Evolutionary conservation across 2,329 filamentous ascomycete genomes (phyloP), one percentile per base, ranked within the genome.

Genomic region (Botrytis hyacinthi): DNA sequence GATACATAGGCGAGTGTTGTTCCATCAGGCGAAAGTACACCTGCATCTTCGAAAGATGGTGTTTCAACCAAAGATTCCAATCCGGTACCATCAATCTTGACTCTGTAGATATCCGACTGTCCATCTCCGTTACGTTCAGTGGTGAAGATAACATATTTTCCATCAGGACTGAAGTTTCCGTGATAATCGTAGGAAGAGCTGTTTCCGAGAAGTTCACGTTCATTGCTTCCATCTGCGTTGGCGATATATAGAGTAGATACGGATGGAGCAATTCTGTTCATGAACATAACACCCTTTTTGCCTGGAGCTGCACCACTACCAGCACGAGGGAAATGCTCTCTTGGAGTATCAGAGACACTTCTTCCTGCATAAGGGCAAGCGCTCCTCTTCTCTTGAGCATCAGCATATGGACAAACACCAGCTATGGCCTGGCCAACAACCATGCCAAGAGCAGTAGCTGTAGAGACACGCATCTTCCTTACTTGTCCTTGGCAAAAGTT

Each of bases 61-160:
- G 82, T 83, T 7, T 76, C 77, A 0, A 83, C 76, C 20, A 85
- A 74, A 46, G 78, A 74, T 71, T 83, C 77, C 9, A 85, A 72
- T 0, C 78, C 81, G 0, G 81, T 80, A 1, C 84, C 83, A 70
- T 85, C 79, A 1, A 78, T 35, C 2, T 77, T 79, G 35, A 82
- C 77, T 8, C 82, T 81, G 74, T 84, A 85, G 32, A 85, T 77
- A 74, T 85, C 83, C 1, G 82, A 81, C 37, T 85, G 80, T 3
- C 83, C 83, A 68, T 83, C 82, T 16, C 80, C 83, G 71, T 84
- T 84, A 42, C 82, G 81, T 66, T 85, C 83, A 4, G 83, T 84
- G 18, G 80, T 79, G 73, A 85, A 84, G 3, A 79, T 81, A 68
- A 84, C 78, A 81, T 82, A 84, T 71, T 83, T 72, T 22, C 83